These are phyloP conservation scores for Harrya chromipes DNA, from an alignment of 768 basidiomycete species.

Conservation along the genomic window DNA sequence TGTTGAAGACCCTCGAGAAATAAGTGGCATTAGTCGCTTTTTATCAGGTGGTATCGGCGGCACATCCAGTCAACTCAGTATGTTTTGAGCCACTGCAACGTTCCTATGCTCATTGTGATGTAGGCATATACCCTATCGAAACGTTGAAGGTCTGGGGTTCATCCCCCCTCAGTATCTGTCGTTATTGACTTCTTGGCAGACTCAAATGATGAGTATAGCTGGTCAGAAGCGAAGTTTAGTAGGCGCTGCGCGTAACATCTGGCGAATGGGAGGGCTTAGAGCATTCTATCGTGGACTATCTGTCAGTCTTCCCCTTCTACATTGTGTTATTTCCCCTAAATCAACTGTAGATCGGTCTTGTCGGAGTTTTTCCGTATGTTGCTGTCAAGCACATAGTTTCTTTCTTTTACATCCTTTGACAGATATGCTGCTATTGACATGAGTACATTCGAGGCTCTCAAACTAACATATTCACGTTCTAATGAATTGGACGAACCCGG, in stretches of 20 bases:
- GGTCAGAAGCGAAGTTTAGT: conserved; percentile 57
- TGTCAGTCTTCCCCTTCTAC: conserved; percentile 48
- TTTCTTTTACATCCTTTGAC: conserved; percentile 8
- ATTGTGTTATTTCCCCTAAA: conserved; percentile 12
- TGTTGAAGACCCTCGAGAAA: conserved; percentile 84
- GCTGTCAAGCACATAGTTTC: background rate
- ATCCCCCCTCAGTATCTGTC: background rate
- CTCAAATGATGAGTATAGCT: conserved; percentile 95
- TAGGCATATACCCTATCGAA: conserved; percentile 96
- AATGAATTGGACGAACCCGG: conserved; percentile 89
- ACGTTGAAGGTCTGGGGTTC: conserved; percentile 71
- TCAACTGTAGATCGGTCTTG: conserved; percentile 71
- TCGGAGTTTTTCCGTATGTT: conserved; percentile 95
- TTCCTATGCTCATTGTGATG: conserved; percentile 15
- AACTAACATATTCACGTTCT: conserved; percentile 83
- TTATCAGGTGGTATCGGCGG: conserved; percentile 95
- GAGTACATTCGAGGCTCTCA: conserved; percentile 95
- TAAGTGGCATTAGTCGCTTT: conserved; percentile 91
- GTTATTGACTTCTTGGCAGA: conserved; percentile 38
- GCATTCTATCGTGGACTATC: conserved; percentile 90
- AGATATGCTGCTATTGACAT: conserved; percentile 95
- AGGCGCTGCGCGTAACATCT: conserved; percentile 68
- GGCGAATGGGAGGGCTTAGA: conserved; percentile 71
- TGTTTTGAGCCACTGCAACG: conserved; percentile 28
- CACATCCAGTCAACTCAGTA: conserved; percentile 87